A percentile compares a stretch with the other conserved stretches of the same genome.
phyloP scores from a whole-genome alignment of 768 basidiomycete genomes.

The Coprinopsis cinerea region DNA sequence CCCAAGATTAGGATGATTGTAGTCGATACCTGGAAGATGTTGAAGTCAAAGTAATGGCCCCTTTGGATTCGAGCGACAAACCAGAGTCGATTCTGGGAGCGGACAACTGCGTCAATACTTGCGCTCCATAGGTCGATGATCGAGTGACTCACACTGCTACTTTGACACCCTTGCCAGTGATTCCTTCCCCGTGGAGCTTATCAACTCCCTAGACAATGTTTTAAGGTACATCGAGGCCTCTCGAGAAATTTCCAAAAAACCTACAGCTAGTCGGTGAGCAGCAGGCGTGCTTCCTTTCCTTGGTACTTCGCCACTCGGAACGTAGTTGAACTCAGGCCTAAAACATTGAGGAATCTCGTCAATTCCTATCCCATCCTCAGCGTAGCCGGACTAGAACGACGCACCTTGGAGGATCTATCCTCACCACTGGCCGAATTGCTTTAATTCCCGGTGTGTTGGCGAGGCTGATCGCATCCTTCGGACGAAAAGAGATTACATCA shows the following conservation, averaged over 20 bases:
- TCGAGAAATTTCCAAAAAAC: slow-evolving; percentile 13
- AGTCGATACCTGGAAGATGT: slow-evolving; percentile 37
- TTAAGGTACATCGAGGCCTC: not conserved
- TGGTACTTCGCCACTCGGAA: slow-evolving; percentile 27
- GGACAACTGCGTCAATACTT: not conserved
- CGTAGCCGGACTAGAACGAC: slow-evolving; percentile 7
- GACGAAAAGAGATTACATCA: not conserved
- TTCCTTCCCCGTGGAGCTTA: slow-evolving; percentile 55
- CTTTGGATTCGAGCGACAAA: slow-evolving; percentile 4
- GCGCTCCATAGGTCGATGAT: not conserved
- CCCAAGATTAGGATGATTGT: slow-evolving; percentile 49
- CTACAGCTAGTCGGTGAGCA: slow-evolving; percentile 48
- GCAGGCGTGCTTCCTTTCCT: slow-evolving; percentile 35
- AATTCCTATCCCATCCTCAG: too few species aligned
- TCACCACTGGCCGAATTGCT: slow-evolving; percentile 48
- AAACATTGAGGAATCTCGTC: not conserved
- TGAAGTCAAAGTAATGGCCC: not conserved
- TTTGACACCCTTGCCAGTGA: slow-evolving; percentile 59
- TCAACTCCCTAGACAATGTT: slow-evolving; percentile 44
- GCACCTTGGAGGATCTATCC: slow-evolving; percentile 38
- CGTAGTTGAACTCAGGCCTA: slow-evolving; percentile 39
- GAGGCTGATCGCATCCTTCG: slow-evolving; percentile 43
- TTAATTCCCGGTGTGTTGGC: slow-evolving; percentile 43
- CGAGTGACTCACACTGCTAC: slow-evolving; percentile 54
- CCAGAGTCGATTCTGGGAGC: slow-evolving; percentile 43